Conservation (phyloP, 306 rosid genomes). For the Begonia fuchsioides region DNA sequence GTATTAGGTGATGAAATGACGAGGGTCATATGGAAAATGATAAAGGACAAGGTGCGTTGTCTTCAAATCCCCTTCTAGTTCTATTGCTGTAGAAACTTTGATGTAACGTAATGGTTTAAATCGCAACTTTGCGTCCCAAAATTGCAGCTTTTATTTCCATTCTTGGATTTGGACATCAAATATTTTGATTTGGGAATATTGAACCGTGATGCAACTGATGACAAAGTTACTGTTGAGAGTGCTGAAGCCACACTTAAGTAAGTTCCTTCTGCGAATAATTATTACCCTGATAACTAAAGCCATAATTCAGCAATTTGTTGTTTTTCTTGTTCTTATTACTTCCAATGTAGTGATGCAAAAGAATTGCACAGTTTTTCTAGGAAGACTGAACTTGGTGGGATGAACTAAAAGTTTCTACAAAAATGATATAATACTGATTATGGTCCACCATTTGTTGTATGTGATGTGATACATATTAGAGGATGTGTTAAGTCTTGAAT, state of each 20-base stretch:
- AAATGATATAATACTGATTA: background rate
- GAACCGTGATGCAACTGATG: conserved; percentile 83
- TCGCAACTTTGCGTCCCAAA: conserved; percentile 3
- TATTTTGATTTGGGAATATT: conserved; percentile 77
- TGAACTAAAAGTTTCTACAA: background rate
- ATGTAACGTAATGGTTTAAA: background rate
- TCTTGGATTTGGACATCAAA: conserved; percentile 74
- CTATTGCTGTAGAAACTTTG: background rate
- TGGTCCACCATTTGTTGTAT: background rate
- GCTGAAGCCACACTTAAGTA: conserved; percentile 86
- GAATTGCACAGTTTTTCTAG: too few species aligned
- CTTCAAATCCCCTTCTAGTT: background rate
- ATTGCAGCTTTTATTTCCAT: conserved; percentile 82
- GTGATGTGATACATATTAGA: too few species aligned
- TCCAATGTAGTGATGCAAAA: background rate
- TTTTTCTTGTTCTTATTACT: background rate
- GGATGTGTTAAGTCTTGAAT: too few species aligned
- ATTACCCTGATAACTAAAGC: too few species aligned
- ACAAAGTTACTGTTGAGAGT: conserved; percentile 77
- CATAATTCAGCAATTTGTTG: too few species aligned
- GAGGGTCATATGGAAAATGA: conserved; percentile 75
- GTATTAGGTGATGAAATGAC: conserved; percentile 87
- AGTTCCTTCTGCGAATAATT: conserved; percentile 12
- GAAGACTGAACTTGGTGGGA: too few species aligned
- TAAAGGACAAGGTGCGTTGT: conserved; percentile 58